Conservation (phyloP, 148 eudicot species). For the Diospyros kaki region DNA sequence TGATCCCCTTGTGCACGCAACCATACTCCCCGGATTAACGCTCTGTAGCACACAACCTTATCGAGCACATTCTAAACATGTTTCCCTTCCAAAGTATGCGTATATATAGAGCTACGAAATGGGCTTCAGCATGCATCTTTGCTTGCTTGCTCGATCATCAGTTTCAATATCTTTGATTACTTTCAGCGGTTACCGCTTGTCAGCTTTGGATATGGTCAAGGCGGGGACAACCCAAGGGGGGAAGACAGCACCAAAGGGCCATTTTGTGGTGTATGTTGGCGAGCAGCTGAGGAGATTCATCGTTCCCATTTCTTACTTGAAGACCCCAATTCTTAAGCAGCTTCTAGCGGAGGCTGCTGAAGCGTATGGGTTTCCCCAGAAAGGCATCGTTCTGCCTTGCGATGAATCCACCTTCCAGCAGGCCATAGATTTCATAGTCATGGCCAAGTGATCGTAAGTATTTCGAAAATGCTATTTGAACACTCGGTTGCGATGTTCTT, state of each 20-base stretch:
- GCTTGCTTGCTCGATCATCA: too few species aligned
- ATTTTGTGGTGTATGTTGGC: constrained; percentile 78
- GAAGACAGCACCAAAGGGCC: constrained; percentile 48
- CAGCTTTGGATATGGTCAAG: constrained; percentile 7
- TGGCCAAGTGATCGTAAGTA: neutral
- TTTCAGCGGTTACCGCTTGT: too few species aligned
- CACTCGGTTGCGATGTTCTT: too few species aligned
- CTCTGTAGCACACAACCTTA: too few species aligned
- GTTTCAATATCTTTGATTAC: too few species aligned
- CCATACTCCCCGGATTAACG: too few species aligned
- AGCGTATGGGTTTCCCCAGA: constrained; percentile 38
- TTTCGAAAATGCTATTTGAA: too few species aligned
- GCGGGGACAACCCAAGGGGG: neutral
- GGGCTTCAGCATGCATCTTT: neutral
- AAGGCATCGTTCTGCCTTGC: constrained; percentile 57
- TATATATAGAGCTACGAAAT: neutral
- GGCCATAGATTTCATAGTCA: neutral
- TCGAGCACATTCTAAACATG: too few species aligned
- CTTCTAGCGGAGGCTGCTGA: constrained; percentile 50
- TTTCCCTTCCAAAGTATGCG: too few species aligned
- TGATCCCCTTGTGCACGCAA: too few species aligned
- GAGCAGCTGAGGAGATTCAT: constrained; percentile 37
- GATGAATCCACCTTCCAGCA: constrained; percentile 35
- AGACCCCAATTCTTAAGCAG: constrained; percentile 30
- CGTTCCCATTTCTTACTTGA: constrained; percentile 43